Percentiles rank a stretch among this genome's conserved stretches.
These are phyloP conservation scores for Marasmius sp. DNA, from an alignment of 1,284 basidiomycete genomes.

Conservation along the genomic window DNA sequence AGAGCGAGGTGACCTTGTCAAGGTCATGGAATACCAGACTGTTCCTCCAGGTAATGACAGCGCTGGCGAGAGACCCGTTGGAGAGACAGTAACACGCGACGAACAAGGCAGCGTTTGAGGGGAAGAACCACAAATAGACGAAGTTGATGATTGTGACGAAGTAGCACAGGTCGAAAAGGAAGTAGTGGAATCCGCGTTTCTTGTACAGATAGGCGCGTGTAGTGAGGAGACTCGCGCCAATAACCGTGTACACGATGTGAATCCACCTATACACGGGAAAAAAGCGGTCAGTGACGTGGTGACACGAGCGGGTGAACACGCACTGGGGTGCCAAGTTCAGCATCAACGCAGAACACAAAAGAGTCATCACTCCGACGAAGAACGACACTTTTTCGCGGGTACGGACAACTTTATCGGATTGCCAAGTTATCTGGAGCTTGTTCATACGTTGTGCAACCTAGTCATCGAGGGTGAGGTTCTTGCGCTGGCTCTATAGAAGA, in stretches of 20 bases:
- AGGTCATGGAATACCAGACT: slow-evolving; percentile 94
- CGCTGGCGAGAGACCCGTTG: slow-evolving; percentile 86
- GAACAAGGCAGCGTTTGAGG: slow-evolving; percentile 72
- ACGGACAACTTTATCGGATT: slow-evolving; percentile 87
- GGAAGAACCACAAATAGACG: slow-evolving; percentile 84
- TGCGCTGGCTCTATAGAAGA: background rate
- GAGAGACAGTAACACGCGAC: slow-evolving; percentile 87
- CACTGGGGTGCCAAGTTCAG: slow-evolving; percentile 84
- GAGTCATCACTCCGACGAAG: slow-evolving; percentile 86
- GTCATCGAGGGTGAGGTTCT: slow-evolving; percentile 2
- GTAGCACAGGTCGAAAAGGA: slow-evolving; percentile 92
- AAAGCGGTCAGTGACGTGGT: background rate
- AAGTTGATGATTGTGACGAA: slow-evolving; percentile 88
- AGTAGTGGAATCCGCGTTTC: slow-evolving; percentile 89
- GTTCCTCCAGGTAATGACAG: slow-evolving; percentile 96
- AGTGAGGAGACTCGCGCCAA: slow-evolving; percentile 77
- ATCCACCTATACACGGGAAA: slow-evolving; percentile 55
- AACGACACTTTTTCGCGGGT: slow-evolving; percentile 92
- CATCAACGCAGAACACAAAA: slow-evolving; percentile 81
- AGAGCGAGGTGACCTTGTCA: slow-evolving; percentile 91
- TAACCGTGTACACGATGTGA: slow-evolving; percentile 76
- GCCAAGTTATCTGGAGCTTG: slow-evolving; percentile 74
- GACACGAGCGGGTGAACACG: slow-evolving; percentile 34
- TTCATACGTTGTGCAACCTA: slow-evolving; percentile 78
- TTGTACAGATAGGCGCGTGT: slow-evolving; percentile 83